phyloP scores from a whole-genome alignment of 2,329 filamentous ascomycete species.

The Stromatinia cepivora region DNA sequence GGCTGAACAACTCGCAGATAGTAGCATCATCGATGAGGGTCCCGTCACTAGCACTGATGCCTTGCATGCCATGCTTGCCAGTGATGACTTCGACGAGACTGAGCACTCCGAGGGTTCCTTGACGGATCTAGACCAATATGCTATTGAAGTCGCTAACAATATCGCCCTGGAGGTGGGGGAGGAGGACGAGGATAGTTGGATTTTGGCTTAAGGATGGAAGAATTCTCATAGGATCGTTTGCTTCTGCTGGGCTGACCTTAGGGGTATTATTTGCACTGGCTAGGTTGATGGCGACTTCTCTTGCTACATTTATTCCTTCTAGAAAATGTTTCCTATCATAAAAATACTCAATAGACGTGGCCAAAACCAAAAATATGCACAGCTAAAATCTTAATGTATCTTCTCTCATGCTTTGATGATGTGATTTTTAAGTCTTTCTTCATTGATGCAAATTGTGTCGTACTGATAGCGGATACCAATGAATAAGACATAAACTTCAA shows the following conservation, averaged over 20 bases:
- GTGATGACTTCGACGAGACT: too few species aligned
- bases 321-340: neutral
- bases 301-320: neutral
- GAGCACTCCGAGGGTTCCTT: too few species aligned
- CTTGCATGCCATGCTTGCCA: too few species aligned
- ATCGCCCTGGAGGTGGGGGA: neutral
- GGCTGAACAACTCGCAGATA: neutral
- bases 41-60: too few species aligned
- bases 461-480: too few species aligned
- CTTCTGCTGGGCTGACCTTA: too few species aligned
- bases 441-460: neutral
- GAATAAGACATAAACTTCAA: too few species aligned
- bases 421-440: neutral
- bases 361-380: neutral
- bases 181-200: neutral
- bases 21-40: neutral
- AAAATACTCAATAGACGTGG: neutral
- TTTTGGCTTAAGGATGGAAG: neutral
- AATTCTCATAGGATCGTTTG: too few species aligned
- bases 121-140: neutral
- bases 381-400: too few species aligned
- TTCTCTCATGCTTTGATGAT: fast-evolving
- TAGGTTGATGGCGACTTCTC: neutral
- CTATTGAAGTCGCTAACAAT: neutral
- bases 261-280: neutral